phyloP scores from a whole-genome alignment of 1,284 basidiomycete genomes.

The Ceratobasidium sp. region DNA sequence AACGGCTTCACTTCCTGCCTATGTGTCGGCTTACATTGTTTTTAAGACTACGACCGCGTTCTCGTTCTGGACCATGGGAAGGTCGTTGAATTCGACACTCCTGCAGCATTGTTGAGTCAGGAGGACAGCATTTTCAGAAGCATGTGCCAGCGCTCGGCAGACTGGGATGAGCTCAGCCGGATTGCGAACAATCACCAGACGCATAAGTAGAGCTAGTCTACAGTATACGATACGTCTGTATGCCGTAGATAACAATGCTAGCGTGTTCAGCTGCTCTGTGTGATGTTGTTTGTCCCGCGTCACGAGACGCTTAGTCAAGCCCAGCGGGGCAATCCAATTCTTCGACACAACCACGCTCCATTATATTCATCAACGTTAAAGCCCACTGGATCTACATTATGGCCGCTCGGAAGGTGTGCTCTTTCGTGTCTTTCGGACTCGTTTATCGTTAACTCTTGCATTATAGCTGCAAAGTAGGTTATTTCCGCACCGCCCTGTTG shows the following conservation, averaged over 20 bases:
- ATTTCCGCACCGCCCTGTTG: not conserved
- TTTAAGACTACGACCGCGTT: conserved; percentile 75
- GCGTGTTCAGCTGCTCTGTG: not conserved
- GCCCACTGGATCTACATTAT: conserved; percentile 23
- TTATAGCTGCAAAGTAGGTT: conserved; percentile 71
- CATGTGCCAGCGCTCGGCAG: conserved; percentile 71
- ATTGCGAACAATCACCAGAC: conserved; percentile 18
- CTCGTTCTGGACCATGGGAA: conserved; percentile 72
- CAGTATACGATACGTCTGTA: not conserved
- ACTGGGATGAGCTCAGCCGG: conserved; percentile 56
- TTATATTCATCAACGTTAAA: conserved; percentile 13
- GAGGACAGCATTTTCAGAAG: conserved; percentile 68
- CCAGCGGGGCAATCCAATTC: conserved; percentile 32
- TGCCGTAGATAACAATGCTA: not conserved
- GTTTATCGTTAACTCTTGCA: conserved; percentile 13
- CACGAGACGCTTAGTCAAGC: conserved; percentile 40
- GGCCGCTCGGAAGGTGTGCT: conserved; percentile 42
- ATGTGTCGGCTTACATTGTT: conserved; percentile 44
- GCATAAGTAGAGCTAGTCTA: not conserved
- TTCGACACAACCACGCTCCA: conserved; percentile 33
- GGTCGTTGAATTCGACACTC: conserved; percentile 74
- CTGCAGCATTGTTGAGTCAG: conserved; percentile 64
- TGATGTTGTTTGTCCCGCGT: conserved; percentile 20
- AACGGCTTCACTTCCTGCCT: not conserved
- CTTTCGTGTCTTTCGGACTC: not conserved